Percentiles rank a stretch among this genome's conserved stretches.
Conservation (phyloP, 2,329 filamentous ascomycete genomes). For the Xenoacremonium recifei region DNA sequence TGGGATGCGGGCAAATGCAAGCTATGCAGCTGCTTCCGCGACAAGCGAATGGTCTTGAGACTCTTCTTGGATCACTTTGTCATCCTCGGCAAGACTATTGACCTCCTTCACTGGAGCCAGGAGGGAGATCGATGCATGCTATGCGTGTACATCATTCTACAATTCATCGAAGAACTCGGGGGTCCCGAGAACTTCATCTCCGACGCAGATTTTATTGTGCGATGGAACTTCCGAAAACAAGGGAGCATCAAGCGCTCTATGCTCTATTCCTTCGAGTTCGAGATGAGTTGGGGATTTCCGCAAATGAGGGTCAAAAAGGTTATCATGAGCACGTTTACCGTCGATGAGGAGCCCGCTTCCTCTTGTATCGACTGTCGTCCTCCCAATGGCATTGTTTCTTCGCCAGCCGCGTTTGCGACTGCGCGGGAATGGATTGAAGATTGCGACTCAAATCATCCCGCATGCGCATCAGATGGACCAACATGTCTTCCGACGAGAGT, state of each 20-base stretch:
- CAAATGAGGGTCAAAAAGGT: background rate
- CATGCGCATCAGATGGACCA: background rate
- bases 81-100: background rate
- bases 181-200: conserved; percentile 3
- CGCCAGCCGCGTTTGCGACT: background rate
- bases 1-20: conserved; percentile 4
- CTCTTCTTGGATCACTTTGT: background rate
- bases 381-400: background rate
- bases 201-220: conserved; percentile 1
- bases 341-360: background rate
- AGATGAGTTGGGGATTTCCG: conserved; percentile 5
- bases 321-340: background rate
- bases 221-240: conserved; percentile 1
- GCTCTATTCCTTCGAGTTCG: conserved; percentile 1
- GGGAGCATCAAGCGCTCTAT: background rate
- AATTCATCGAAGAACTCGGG: conserved; percentile 1
- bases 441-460: background rate
- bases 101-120: conserved; percentile 4
- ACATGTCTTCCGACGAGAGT: background rate
- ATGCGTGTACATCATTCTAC: conserved; percentile 2
- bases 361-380: background rate
- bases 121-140: conserved; percentile 3
- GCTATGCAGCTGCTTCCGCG: conserved; percentile 3
- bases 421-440: conserved; percentile 5
- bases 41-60: background rate